A percentile compares a stretch with the other conserved stretches of the same genome.
phyloP scores from a whole-genome alignment of 2,329 filamentous ascomycete species.

The Trichoderma sp. region DNA sequence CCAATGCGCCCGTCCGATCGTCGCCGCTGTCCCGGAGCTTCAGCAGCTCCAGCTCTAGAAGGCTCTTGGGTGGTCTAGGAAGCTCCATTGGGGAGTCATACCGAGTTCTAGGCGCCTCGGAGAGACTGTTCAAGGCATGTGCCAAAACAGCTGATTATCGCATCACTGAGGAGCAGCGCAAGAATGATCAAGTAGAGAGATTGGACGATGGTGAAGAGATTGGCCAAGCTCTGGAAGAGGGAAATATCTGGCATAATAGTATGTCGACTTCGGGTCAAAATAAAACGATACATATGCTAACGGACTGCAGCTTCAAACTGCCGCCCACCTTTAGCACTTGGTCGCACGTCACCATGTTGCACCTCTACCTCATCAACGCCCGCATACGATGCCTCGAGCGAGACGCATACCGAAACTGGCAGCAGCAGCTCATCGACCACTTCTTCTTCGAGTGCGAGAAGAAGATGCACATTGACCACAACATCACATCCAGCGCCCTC shows the following conservation, averaged over 20 bases:
- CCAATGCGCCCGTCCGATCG: constrained; percentile 11
- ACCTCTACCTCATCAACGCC: constrained; percentile 89
- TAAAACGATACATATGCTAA: background rate
- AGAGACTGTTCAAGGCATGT: constrained; percentile 76
- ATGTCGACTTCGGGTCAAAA: constrained; percentile 21
- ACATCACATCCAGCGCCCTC: constrained; percentile 59
- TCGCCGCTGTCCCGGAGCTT: constrained; percentile 36
- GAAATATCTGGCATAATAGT: constrained; percentile 73
- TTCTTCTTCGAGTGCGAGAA: constrained; percentile 91
- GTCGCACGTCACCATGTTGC: constrained; percentile 94
- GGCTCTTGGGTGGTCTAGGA: constrained; percentile 38
- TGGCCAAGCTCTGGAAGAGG: constrained; percentile 47
- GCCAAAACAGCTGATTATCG: constrained; percentile 72
- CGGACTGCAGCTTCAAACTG: constrained; percentile 67
- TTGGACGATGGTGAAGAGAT: constrained; percentile 81
- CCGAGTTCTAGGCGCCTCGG: constrained; percentile 75
- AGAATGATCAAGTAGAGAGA: constrained; percentile 66
- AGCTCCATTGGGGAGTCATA: constrained; percentile 55
- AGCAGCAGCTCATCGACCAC: constrained; percentile 89
- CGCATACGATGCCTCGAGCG: constrained; percentile 77
- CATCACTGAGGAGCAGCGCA: constrained; percentile 67
- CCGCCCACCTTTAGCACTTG: constrained; percentile 90
- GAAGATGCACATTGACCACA: constrained; percentile 79
- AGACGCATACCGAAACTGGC: constrained; percentile 71
- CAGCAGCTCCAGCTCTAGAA: constrained; percentile 37